Conservation (phyloP, 352 stramenopile species). For the Sclerospora graminicola region DNA sequence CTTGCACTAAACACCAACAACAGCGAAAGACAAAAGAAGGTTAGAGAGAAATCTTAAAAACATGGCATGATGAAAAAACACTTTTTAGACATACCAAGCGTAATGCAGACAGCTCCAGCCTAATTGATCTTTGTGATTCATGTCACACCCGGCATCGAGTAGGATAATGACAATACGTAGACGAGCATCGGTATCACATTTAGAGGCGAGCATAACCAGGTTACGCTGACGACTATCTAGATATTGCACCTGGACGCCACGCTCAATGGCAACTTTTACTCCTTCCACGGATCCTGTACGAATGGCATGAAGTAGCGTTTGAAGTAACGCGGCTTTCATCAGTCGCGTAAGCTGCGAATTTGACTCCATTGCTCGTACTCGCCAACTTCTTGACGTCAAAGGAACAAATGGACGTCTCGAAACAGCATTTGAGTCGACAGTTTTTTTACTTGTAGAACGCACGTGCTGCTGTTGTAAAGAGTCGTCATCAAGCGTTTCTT, state of each 20-base stretch:
- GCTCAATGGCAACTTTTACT: constrained; percentile 78
- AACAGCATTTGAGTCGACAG: constrained; percentile 13
- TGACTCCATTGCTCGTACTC: constrained; percentile 35
- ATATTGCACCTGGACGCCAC: constrained; percentile 64
- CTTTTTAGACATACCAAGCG: constrained; percentile 42
- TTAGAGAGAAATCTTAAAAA: constrained; percentile 1
- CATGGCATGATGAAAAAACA: not conserved
- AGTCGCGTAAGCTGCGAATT: constrained; percentile 65
- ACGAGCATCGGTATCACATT: constrained; percentile 73
- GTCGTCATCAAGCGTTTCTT: constrained; percentile 3
- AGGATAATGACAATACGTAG: constrained; percentile 80
- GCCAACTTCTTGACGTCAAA: constrained; percentile 37
- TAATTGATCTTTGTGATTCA: constrained; percentile 75
- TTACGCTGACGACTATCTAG: constrained; percentile 70
- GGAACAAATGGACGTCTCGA: constrained; percentile 33
- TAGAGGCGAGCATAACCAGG: constrained; percentile 74
- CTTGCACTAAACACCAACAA: constrained; percentile 32
- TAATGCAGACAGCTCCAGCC: constrained; percentile 84
- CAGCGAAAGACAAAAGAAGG: constrained; percentile 1
- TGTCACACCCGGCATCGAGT: constrained; percentile 71
- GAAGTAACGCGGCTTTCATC: constrained; percentile 74
- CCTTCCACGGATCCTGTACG: constrained; percentile 67
- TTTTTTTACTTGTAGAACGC: constrained; percentile 12
- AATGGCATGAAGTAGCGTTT: constrained; percentile 78
- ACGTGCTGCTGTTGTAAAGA: constrained; percentile 1